These are phyloP conservation scores for Carex arenaria DNA, from an alignment of 202 grass and related monocot genomes.

Conservation along the genomic window DNA sequence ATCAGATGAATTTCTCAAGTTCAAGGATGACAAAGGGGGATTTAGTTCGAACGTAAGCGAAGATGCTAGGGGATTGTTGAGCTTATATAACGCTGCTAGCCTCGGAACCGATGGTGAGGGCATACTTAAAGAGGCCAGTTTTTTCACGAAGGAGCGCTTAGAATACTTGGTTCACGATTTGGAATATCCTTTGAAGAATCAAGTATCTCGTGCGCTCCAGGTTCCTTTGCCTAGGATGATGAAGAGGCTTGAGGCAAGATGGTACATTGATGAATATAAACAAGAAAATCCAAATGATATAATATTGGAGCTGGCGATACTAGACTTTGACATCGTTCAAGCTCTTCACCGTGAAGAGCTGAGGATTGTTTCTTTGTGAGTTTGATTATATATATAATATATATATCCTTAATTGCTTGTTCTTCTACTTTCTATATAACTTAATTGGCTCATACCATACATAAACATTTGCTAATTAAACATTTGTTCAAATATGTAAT, in stretches of 20 bases:
- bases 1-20: conserved; percentile 42
- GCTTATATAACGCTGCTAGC: conserved; percentile 48
- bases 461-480: no score
- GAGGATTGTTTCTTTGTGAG: neutral
- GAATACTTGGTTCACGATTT: neutral
- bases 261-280: conserved; percentile 33
- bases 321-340: conserved; percentile 46
- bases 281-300: conserved; percentile 9
- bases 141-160: conserved; percentile 12
- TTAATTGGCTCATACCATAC: neutral
- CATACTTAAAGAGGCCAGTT: conserved; percentile 36
- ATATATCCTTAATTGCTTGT: neutral
- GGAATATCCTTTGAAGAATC: conserved; percentile 1
- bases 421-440: neutral
- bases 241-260: conserved; percentile 33
- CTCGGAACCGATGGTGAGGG: conserved; percentile 28
- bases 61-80: conserved; percentile 40
- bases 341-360: conserved; percentile 38
- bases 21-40: conserved; percentile 25
- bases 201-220: conserved; percentile 25
- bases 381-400: neutral
- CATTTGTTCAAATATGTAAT: no score
- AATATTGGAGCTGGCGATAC: conserved; percentile 44
- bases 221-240: conserved; percentile 36
- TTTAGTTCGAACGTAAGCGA: neutral